Evolutionary conservation across 257 asterid species (phyloP).

Genomic region (Cruciata laevipes): DNA sequence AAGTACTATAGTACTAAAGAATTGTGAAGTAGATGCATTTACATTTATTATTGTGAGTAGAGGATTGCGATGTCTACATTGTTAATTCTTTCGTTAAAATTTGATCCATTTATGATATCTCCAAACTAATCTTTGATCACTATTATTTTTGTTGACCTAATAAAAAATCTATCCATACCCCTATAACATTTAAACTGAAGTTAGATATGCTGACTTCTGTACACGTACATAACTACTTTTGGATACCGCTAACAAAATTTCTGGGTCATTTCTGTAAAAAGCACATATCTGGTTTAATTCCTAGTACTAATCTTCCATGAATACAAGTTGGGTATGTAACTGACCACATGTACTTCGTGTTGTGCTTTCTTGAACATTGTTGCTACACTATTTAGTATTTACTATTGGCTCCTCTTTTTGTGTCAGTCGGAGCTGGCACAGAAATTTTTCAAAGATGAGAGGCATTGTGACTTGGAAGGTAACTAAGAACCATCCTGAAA

Average conservation of each 20-base stretch:
- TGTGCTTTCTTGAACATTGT: conserved; percentile 2
- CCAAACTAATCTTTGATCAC: not conserved
- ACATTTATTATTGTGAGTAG: not conserved
- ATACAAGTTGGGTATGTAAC: not conserved
- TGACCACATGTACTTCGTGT: not conserved
- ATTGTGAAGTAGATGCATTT: not conserved
- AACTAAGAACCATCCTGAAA: conserved; percentile 9
- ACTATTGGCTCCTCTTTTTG: conserved; percentile 10
- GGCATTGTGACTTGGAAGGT: conserved; percentile 83
- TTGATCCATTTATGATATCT: not conserved
- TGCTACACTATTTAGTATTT: conserved; percentile 5
- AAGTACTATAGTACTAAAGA: no score
- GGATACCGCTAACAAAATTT: not conserved
- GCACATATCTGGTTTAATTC: not conserved
- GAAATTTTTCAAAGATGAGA: conserved; percentile 72
- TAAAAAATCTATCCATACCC: not conserved
- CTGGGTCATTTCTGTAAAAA: not conserved
- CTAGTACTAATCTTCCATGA: not conserved
- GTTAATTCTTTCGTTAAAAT: not conserved
- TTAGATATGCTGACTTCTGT: not conserved
- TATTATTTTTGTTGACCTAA: not conserved
- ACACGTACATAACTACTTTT: not conserved
- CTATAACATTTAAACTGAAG: not conserved
- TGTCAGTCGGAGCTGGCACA: conserved; percentile 64
- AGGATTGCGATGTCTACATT: not conserved